Evolutionary conservation across 2,329 filamentous ascomycete genomes (phyloP), one percentile per base, ranked within the genome.

Genomic region (Neocatenulostroma microsporum): DNA sequence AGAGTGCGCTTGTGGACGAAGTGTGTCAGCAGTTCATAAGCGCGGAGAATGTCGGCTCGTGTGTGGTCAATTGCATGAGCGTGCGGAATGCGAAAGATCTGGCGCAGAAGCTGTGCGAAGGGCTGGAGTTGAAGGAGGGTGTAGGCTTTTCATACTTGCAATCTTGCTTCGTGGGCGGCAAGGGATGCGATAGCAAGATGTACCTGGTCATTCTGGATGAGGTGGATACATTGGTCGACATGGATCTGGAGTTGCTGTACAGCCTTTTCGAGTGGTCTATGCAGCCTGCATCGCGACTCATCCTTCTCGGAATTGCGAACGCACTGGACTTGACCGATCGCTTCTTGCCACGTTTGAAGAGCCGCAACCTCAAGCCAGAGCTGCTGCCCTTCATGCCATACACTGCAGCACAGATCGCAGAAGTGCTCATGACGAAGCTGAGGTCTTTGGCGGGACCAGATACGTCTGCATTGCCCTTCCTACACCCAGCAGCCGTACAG

Each of bases 261-360:
- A 83, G 79, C 44, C 70, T 98, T n/a, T 95, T 98, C 50, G 88
- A 95, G 58, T 96, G 89, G 88, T 93, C 91, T 1, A 68, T 98
- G 53, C 77, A 85, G 44, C 79, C 79, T 45, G 75, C 76, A 2
- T 95, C 91, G 0, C 78, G 76, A 14, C 77, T 98, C 4, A 69
- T 91, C 23, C 69, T 98, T 13, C 76, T 98, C 33, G 91, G 91
- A 31, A 94, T 98, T 54, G 91, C 91, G 50, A 98, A 98, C 55
- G 91, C 91, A 3, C 71, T 98, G 37, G 91, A 98, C 57, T 69
- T 98, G 39, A 98, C 91, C 0, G 91, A 96, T 57, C 84, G 91
- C 8, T 94, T 95, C 51, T 72, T 98, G 14, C 91, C 91, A 34
- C 82, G 89, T 34, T 75, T 98, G 44, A 96, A 96, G 67, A 80